Conservation (phyloP, 2,329 filamentous ascomycete genomes). For the Pyricularia grisea region DNA sequence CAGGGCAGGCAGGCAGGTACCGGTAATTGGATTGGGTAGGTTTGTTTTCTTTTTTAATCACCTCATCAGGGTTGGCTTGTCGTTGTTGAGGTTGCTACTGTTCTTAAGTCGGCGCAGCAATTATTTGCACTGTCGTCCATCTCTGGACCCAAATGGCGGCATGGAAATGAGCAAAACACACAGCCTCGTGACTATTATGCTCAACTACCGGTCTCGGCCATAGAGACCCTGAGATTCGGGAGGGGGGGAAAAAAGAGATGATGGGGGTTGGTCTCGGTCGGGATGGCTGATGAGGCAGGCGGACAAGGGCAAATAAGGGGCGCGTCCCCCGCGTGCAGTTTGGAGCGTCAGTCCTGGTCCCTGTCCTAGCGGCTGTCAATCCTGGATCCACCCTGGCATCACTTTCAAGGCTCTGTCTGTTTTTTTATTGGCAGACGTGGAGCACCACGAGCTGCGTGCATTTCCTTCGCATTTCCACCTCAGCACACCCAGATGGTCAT, state of each 20-base stretch:
- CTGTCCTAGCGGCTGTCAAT: not conserved
- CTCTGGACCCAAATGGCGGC: not conserved
- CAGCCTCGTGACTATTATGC: not conserved
- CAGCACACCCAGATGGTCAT: not conserved
- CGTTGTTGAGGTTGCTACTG: not conserved
- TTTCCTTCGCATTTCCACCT: not conserved
- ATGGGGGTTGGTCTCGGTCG: not conserved
- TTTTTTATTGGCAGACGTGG: not conserved
- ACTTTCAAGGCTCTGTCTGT: not conserved
- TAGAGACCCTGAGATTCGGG: not conserved
- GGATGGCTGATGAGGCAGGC: not conserved
- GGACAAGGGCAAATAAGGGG: not conserved
- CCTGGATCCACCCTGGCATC: not conserved
- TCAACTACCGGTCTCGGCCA: not conserved
- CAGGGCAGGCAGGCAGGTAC: not conserved
- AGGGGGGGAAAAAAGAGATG: not conserved
- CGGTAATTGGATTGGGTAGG: not conserved
- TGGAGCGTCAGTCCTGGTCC: not conserved
- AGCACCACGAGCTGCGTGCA: not conserved
- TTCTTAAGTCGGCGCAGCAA: not conserved
- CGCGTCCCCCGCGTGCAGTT: not conserved
- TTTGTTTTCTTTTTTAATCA: not conserved
- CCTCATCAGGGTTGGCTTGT: not conserved
- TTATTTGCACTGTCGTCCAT: too few species aligned
- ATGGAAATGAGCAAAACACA: not conserved